A percentile compares a stretch with the other conserved stretches of the same genome.
phyloP scores from a whole-genome alignment of 768 basidiomycete genomes.

The Rubroboletus pulcherrimus region DNA sequence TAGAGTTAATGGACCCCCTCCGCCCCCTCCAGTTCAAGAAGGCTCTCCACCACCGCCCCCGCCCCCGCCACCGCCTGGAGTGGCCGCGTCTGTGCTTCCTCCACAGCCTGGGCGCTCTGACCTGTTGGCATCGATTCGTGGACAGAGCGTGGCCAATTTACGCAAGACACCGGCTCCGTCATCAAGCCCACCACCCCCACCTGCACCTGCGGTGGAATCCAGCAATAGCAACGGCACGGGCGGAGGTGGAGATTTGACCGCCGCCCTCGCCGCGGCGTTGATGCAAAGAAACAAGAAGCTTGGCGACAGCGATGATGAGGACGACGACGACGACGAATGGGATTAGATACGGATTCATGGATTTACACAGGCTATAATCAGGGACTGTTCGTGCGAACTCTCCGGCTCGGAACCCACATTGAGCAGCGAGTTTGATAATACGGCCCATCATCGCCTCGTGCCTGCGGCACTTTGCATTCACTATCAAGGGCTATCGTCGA shows the following conservation, averaged over 20 bases:
- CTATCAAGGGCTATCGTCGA: not conserved
- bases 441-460: not conserved
- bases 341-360: slow-evolving; percentile 26
- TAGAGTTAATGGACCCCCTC: slow-evolving; percentile 23
- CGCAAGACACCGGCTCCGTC: slow-evolving; percentile 45
- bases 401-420: not conserved
- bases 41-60: slow-evolving; percentile 33
- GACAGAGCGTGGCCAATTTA: slow-evolving; percentile 68
- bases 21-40: slow-evolving; percentile 32
- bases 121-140: slow-evolving; percentile 78
- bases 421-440: not conserved
- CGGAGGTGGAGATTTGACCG: slow-evolving; percentile 69
- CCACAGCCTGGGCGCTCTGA: slow-evolving; percentile 59
- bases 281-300: slow-evolving; percentile 81
- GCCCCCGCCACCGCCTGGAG: slow-evolving; percentile 37
- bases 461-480: not conserved
- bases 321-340: slow-evolving; percentile 71
- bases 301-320: slow-evolving; percentile 81
- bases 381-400: not conserved
- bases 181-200: slow-evolving; percentile 36
- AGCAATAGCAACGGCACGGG: slow-evolving; percentile 32
- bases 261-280: slow-evolving; percentile 80
- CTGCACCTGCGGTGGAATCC: slow-evolving; percentile 30
- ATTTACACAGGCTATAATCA: slow-evolving; percentile 13
- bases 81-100: slow-evolving; percentile 32